Evolutionary conservation across 108 stramenopile species (phyloP), one percentile per base, ranked within the genome.

Genomic region (Nannochloropsis gaditana): DNA sequence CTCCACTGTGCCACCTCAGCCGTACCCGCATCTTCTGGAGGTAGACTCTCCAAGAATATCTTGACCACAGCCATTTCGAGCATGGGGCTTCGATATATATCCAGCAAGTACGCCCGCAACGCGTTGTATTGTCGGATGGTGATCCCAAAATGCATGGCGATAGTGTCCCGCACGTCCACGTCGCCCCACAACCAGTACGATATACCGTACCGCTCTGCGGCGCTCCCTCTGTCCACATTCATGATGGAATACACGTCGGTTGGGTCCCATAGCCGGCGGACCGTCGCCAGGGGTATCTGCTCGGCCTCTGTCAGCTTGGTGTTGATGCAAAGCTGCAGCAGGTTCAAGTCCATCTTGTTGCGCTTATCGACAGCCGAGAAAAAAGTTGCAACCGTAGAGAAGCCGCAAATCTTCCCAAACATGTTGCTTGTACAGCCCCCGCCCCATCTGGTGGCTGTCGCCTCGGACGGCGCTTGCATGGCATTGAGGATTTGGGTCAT

Each of bases 91-190:
- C 59, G 59, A n/a, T 73, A 73, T 3, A 73, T 73, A 15, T 73
- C 59, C 59, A 73, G n/a, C 59, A 73, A 73, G n/a, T 73, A 73
- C 59, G n/a, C 59, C 59, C 59, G 59, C 59, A 73, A 73, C 59
- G 59, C 59, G 59, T 73, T 73, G 6, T 73, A 73, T n/a, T 73
- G 59, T n/a, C 59, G 59, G 8, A n/a, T 73, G 59, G 59, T 73
- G 4, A 73, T n/a, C 19, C 59, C 59, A 73, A 73, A 73, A 73
- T 73, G 59, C 6, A 15, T 73, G 19, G 59, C n/a, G n/a, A 73
- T 73, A n/a, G 59, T n/a, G n/a, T 73, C 59, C 59, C n/a, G 59
- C 3, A 73, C 59, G 59, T 73, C 59, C 3, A n/a, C 59, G 59
- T 73, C 59, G 19, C 59, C 59, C 59, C 59, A 73, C 4, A 73